phyloP scores from a whole-genome alignment of 2,329 filamentous ascomycete species.

The Trichoderma cornu-damae region DNA sequence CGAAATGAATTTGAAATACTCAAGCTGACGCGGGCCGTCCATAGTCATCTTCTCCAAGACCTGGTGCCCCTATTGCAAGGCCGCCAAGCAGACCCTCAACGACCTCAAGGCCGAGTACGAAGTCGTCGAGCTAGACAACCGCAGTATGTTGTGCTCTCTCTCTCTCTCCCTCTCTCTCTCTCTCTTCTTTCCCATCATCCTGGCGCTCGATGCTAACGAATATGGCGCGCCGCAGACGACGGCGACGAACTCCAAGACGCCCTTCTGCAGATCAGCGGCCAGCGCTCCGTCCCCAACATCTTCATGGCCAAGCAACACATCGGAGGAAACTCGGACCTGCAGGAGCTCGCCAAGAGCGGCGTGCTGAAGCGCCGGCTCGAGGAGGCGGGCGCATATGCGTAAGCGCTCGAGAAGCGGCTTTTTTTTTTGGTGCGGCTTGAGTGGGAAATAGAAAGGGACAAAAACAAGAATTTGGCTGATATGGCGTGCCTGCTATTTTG shows the following conservation, averaged over 20 bases:
- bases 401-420: conserved; percentile 28
- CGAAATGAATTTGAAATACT: too few relatives aligned
- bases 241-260: conserved; percentile 78
- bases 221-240: conserved; percentile 54
- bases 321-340: conserved; percentile 88
- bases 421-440: background rate
- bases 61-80: conserved; percentile 88
- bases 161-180: background rate
- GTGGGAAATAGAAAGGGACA: background rate
- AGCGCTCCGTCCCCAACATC: conserved; percentile 92
- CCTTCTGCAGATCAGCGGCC: conserved; percentile 71
- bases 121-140: conserved; percentile 77
- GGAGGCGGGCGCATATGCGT: conserved; percentile 41
- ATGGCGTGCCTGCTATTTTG: conserved; percentile 2
- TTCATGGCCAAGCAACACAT: conserved; percentile 90
- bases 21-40: too few relatives aligned
- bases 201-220: background rate
- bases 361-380: conserved; percentile 40
- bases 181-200: background rate
- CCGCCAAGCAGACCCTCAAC: conserved; percentile 70
- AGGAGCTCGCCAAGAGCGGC: conserved; percentile 47
- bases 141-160: conserved; percentile 58
- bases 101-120: conserved; percentile 67
- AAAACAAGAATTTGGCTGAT: conserved; percentile 9
- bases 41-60: conserved; percentile 93